Conservation (phyloP, 768 basidiomycete genomes). For the Peribolospora baueri region DNA sequence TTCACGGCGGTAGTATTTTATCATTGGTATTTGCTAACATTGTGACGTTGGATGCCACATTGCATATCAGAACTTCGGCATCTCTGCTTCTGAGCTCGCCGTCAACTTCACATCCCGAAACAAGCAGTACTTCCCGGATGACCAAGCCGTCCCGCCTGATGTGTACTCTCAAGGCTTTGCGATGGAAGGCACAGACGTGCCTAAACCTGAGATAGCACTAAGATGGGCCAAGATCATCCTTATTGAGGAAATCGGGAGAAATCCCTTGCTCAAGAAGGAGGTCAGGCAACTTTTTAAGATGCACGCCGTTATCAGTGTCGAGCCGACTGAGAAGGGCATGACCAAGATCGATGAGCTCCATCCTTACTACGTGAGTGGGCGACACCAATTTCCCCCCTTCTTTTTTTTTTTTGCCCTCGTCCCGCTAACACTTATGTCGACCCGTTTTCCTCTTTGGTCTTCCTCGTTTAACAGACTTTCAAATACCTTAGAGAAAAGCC, state of each 20-base stretch:
- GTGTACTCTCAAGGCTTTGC: conserved; percentile 69
- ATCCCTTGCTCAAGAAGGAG: conserved; percentile 58
- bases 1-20: background rate
- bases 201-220: conserved; percentile 1
- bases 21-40: background rate
- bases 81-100: conserved; percentile 59
- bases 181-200: background rate
- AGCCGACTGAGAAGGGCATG: conserved; percentile 64
- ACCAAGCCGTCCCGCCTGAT: conserved; percentile 53
- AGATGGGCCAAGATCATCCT: conserved; percentile 36
- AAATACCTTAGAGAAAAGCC: conserved; percentile 74
- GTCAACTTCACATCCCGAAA: conserved; percentile 34
- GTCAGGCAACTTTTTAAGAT: conserved; percentile 51
- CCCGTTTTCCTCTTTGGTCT: conserved; percentile 1
- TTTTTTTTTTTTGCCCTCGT: background rate
- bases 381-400: conserved; percentile 13
- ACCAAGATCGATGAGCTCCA: conserved; percentile 27
- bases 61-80: conserved; percentile 46
- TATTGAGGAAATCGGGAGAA: conserved; percentile 72
- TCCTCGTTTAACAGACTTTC: conserved; percentile 39
- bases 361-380: conserved; percentile 24
- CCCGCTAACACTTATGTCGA: background rate
- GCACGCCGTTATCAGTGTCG: conserved; percentile 49
- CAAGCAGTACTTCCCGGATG: conserved; percentile 41
- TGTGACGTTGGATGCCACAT: no score